Evolutionary conservation across 805 yeast genomes (phyloP), one percentile per base, ranked within the genome.

Genomic region (Starmera caribaea): DNA sequence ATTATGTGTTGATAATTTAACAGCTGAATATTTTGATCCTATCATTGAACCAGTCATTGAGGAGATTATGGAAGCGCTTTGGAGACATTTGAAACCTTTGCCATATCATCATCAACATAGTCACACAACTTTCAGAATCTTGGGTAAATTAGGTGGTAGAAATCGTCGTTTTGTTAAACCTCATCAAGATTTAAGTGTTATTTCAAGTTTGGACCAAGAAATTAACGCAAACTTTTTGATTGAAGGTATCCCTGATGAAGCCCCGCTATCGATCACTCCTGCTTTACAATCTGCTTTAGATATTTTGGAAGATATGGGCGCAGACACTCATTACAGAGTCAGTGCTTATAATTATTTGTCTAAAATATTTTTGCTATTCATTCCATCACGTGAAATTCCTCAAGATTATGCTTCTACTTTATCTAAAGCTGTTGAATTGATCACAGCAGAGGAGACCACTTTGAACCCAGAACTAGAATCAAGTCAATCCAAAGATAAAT

Each of bases 11-110:
- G 99, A 92, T 53, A 92, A 94, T 53, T 62, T 92, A 44, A 94
- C 97, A 0, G 95, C 97, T 0, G 95, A 89, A 47, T 92, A 89
- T 58, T 88, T 92, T 59, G 98, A 92, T 52, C 97, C 98, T 3
- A 89, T 92, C 55, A 79, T 92, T 44, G 97, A 89, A 54, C 97
- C 99, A 0, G 97, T 89, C 2, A 79, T 90, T 39, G 94, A 85
- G 44, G 97, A 92, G 49, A 88, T 94, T 2, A 84, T 89, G 86
- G 79, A 81, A 31, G 95, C 97, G 0, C 66, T 92, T 29, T 92
- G 96, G 90, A 80, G 76, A 45, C 92, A 90, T 50, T 62, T 92
- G 48, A 79, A 79, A 51, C 98, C 99, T 2, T 72, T 89, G 30
- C 97, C 99, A 0, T 88, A 87, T 56, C 86, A 84, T 48, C 97